These are phyloP conservation scores for Saxophila tyrrhenica DNA, from an alignment of 495 filamentous ascomycete genomes.

Conservation along the genomic window DNA sequence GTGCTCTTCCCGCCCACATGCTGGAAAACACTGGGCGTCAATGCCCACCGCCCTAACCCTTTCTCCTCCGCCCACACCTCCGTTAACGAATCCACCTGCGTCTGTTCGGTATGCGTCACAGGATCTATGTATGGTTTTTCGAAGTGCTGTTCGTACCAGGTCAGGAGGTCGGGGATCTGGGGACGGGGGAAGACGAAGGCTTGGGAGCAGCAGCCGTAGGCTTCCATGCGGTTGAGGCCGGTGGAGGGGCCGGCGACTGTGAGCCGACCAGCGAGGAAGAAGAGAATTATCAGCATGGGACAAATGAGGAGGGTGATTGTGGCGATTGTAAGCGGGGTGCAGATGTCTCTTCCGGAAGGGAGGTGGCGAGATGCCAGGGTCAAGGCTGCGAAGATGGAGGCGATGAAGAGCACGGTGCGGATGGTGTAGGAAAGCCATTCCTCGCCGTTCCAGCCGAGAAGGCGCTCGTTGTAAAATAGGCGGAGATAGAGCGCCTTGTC, in stretches of 20 bases:
- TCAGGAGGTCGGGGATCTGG: slow-evolving; percentile 26
- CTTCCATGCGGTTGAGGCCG: slow-evolving; percentile 39
- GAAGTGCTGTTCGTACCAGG: slow-evolving; percentile 9
- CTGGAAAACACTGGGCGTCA: slow-evolving; percentile 41
- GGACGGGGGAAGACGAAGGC: slow-evolving; percentile 33
- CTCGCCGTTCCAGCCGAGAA: slow-evolving; percentile 46
- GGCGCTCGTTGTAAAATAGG: slow-evolving; percentile 47
- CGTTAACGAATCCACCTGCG: slow-evolving; percentile 32
- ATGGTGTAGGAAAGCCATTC: slow-evolving; percentile 36
- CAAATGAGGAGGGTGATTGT: slow-evolving; percentile 16
- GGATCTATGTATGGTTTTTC: slow-evolving; percentile 21
- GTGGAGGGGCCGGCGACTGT: slow-evolving; percentile 29
- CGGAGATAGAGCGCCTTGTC: slow-evolving; percentile 39
- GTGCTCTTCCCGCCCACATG: slow-evolving; percentile 37
- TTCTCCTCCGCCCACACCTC: slow-evolving; percentile 36
- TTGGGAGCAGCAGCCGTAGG: slow-evolving; percentile 42
- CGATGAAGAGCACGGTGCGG: slow-evolving; percentile 25
- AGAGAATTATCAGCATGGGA: slow-evolving; percentile 27
- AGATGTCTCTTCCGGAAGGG: slow-evolving; percentile 8
- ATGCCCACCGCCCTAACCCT: slow-evolving; percentile 35
- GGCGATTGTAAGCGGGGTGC: slow-evolving; percentile 12
- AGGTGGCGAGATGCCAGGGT: slow-evolving; percentile 10
- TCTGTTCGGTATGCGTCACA: neutral
- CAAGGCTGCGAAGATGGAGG: slow-evolving; percentile 18
- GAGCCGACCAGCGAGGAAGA: slow-evolving; percentile 31